Percentiles rank a stretch among this genome's conserved stretches.
These are phyloP conservation scores for Silene latifolia DNA, from an alignment of 148 eudicot genomes.

Conservation along the genomic window DNA sequence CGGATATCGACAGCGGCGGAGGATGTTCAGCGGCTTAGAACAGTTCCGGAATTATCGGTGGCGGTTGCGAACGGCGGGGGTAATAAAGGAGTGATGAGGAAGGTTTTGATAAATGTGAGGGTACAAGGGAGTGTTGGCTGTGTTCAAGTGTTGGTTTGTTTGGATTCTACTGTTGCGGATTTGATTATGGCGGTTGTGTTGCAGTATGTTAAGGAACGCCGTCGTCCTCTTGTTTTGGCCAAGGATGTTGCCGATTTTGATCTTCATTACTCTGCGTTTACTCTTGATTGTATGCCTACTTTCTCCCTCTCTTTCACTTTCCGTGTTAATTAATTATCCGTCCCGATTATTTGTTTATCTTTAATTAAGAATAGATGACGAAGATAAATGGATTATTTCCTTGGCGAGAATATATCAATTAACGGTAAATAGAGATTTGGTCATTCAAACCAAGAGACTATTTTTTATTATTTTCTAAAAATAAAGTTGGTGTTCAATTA, in stretches of 20 bases:
- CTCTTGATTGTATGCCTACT: not conserved
- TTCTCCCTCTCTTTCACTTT: not conserved
- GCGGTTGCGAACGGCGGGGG: too few relatives aligned
- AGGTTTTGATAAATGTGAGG: not conserved
- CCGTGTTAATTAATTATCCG: not conserved
- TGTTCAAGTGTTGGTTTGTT: not conserved
- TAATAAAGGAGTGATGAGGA: not conserved
- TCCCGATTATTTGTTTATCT: too few relatives aligned
- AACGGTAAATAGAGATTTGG: too few relatives aligned
- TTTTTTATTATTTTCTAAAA: too few relatives aligned
- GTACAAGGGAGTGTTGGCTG: not conserved
- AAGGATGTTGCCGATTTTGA: not conserved
- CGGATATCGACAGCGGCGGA: too few relatives aligned
- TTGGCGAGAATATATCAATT: too few relatives aligned
- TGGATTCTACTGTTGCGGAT: not conserved
- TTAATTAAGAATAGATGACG: too few relatives aligned
- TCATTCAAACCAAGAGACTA: too few relatives aligned
- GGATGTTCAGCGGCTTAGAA: too few relatives aligned
- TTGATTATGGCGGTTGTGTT: not conserved
- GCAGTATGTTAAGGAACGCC: not conserved
- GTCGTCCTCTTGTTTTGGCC: not conserved
- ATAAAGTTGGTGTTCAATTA: too few relatives aligned
- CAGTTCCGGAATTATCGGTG: too few relatives aligned
- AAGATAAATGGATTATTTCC: too few relatives aligned
- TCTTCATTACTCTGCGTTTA: not conserved